Percentiles rank a stretch among this genome's conserved stretches.
Evolutionary conservation across 225 moss, liverwort and hornwort species (phyloP).

Genomic region (Polytrichum commune): DNA sequence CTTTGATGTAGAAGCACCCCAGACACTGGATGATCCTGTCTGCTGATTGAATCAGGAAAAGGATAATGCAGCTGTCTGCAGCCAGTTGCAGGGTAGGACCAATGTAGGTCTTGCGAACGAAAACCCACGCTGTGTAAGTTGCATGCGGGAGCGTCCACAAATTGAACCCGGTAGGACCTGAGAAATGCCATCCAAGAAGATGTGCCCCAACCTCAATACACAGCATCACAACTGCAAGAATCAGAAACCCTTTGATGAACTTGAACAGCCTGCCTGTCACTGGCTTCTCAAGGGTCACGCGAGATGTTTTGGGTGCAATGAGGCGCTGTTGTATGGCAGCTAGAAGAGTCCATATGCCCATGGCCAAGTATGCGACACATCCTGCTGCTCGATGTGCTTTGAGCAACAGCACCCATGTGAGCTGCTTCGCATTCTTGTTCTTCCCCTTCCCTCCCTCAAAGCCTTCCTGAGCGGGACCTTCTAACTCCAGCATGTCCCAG

Average conservation of each 20-base stretch:
- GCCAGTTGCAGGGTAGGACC: conserved; percentile 82
- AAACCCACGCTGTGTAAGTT: conserved; percentile 71
- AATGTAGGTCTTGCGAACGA: conserved; percentile 62
- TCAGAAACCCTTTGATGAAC: conserved; percentile 66
- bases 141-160: conserved; percentile 67
- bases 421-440: conserved; percentile 94
- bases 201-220: conserved; percentile 73
- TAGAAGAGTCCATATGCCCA: conserved; percentile 82
- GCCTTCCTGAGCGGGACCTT: conserved; percentile 52
- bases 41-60: conserved; percentile 92
- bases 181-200: conserved; percentile 81
- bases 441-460: conserved; percentile 72
- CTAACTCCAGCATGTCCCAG: conserved; percentile 87
- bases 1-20: conserved; percentile 81
- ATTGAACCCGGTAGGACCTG: conserved; percentile 49
- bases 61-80: conserved; percentile 79
- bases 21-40: conserved; percentile 78
- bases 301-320: conserved; percentile 59
- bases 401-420: conserved; percentile 88
- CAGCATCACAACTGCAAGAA: conserved; percentile 64
- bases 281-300: conserved; percentile 58
- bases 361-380: conserved; percentile 81
- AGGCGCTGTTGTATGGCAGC: conserved; percentile 82
- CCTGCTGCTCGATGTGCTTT: conserved; percentile 95
- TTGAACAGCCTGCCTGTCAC: conserved; percentile 73